Base-by-base conservation (phyloP, 352 stramenopile species). In the Globisporangium camurandrum region DNA sequence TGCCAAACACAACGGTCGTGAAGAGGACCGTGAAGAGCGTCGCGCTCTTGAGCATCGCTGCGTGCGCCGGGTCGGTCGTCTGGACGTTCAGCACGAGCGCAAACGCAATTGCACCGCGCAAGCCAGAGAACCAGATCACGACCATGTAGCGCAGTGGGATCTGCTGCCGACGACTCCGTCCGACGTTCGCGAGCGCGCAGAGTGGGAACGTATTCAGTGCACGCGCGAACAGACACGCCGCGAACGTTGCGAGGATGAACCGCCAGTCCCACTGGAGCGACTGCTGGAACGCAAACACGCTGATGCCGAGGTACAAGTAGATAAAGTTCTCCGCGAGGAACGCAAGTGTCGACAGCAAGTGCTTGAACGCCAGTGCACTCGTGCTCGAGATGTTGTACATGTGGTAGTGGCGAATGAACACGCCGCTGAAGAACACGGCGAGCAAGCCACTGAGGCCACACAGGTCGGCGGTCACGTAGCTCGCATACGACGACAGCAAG, bases 51-150 rank as follows among this genome's bases (percentile, higher is more conserved):
- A 84, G n/a, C n/a, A n/a, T n/a, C n/a, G n/a, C n/a, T n/a, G n/a
- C n/a, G n/a, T n/a, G n/a, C n/a, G n/a, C n/a, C n/a, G n/a, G n/a
- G n/a, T n/a, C n/a, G n/a, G n/a, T n/a, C n/a, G n/a, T 69, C 30
- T 55, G 40, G 11, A 71, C 59, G 39, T 74, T 77, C 6, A 74
- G 51, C 26, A 60, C 60, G 24, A 85, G 72, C n/a, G 82, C 78
- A 53, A 91, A 96, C 11, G 84, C 80, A 24, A 96, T 79, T 31
- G 86, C 62, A 17, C 86, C 86, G 22, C 86, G 73, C 12, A 95
- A 62, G 5, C 86, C 86, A 11, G 77, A 76, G 55, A 94, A 93
- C 75, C 77, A 95, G 44, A 95, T 72, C 42, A 71, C 61, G 26
- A 71, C 14, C 64, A 71, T 67, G 50, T 71, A 62, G 41, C 40